A percentile compares a stretch with the other conserved stretches of the same genome.
Evolutionary conservation across 2,329 filamentous ascomycete genomes (phyloP).

Genomic region (Alternaria sp.): DNA sequence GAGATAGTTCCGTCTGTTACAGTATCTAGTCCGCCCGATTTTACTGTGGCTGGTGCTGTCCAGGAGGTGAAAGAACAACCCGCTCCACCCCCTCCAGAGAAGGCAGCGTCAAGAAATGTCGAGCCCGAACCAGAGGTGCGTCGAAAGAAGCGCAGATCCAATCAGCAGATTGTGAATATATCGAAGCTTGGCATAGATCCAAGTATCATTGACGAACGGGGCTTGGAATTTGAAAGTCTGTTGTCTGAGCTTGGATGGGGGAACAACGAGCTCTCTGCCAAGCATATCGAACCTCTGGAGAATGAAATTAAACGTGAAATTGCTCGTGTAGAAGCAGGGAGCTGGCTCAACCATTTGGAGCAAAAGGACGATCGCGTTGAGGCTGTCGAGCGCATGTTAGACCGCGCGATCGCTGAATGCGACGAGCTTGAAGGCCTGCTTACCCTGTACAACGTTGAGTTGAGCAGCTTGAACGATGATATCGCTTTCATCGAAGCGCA

Average conservation of each 20-base stretch:
- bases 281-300: slow-evolving; percentile 81
- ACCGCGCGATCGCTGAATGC: slow-evolving; percentile 90
- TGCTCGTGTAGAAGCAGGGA: slow-evolving; percentile 88
- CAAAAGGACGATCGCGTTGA: slow-evolving; percentile 91
- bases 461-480: slow-evolving; percentile 86
- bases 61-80: slow-evolving; percentile 37
- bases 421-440: slow-evolving; percentile 95
- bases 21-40: slow-evolving; percentile 44
- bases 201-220: slow-evolving; percentile 75
- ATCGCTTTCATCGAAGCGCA: slow-evolving; percentile 98
- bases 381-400: slow-evolving; percentile 84
- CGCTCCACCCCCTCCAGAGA: slow-evolving; percentile 53
- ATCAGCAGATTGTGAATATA: slow-evolving; percentile 81
- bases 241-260: slow-evolving; percentile 91
- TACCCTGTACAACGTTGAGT: slow-evolving; percentile 92
- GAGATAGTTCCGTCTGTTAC: slow-evolving; percentile 48
- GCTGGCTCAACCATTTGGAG: slow-evolving; percentile 83
- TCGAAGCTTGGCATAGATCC: slow-evolving; percentile 80
- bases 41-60: slow-evolving; percentile 25
- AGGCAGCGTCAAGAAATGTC: slow-evolving; percentile 26
- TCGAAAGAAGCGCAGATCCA: slow-evolving; percentile 69
- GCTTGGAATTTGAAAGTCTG: slow-evolving; percentile 81
- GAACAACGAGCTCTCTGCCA: slow-evolving; percentile 75
- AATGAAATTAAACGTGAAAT: slow-evolving; percentile 85
- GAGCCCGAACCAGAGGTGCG: slow-evolving; percentile 57